Evolutionary conservation across 176 grass and related monocot species (phyloP).

Genomic region (Hyparrhenia diplandra): DNA sequence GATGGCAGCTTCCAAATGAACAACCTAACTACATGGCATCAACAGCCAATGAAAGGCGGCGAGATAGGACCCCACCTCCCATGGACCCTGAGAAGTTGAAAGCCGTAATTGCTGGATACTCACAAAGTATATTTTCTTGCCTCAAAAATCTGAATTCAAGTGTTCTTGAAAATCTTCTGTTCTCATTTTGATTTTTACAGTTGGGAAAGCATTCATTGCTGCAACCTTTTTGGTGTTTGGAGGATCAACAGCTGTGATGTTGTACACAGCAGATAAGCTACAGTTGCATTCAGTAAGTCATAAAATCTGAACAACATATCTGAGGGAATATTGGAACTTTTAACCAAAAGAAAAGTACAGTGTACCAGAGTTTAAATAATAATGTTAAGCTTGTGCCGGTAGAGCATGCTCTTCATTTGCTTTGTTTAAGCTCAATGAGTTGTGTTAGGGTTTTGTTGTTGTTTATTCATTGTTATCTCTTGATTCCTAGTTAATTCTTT

Average conservation of each 20-base stretch:
- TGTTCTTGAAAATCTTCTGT: not conserved
- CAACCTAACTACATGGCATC: slow-evolving; percentile 56
- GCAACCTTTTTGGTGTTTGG: slow-evolving; percentile 76
- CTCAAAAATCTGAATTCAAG: not conserved
- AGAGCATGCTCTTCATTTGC: not conserved
- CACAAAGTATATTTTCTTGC: slow-evolving; percentile 47
- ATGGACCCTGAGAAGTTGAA: slow-evolving; percentile 81
- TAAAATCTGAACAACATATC: slow-evolving; percentile 7
- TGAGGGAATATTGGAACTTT: not conserved
- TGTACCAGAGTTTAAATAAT: not conserved
- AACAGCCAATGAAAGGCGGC: slow-evolving; percentile 78
- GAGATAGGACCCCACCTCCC: slow-evolving; percentile 51
- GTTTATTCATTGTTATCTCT: not conserved
- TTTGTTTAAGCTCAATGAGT: not conserved
- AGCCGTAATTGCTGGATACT: slow-evolving; percentile 62
- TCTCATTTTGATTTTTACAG: slow-evolving; percentile 41
- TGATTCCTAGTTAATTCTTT: not conserved
- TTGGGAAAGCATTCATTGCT: slow-evolving; percentile 80
- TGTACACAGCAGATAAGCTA: slow-evolving; percentile 66
- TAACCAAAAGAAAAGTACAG: not conserved
- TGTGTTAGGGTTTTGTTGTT: not conserved
- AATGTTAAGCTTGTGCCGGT: not conserved
- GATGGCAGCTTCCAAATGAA: slow-evolving; percentile 80
- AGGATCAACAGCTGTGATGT: slow-evolving; percentile 47
- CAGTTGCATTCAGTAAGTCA: slow-evolving; percentile 76